phyloP scores from a whole-genome alignment of 2,329 filamentous ascomycete genomes.

The Cercospora zeina region DNA sequence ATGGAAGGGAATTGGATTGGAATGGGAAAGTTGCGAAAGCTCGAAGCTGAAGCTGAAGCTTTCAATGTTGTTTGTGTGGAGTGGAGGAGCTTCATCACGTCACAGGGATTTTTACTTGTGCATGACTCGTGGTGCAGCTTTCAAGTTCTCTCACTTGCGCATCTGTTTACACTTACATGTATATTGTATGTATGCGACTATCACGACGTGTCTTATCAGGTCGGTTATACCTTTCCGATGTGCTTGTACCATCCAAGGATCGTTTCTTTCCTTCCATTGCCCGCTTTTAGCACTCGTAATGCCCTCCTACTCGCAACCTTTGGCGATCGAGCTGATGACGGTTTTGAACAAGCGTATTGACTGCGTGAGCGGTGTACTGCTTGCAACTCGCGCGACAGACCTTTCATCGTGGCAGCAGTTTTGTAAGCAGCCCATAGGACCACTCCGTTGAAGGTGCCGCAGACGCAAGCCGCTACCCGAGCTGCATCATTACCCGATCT shows the following conservation, averaged over 20 bases:
- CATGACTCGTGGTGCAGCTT: constrained; percentile 2
- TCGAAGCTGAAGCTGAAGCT: not conserved
- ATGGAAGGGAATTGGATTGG: not conserved
- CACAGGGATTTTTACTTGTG: not conserved
- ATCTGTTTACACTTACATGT: not conserved
- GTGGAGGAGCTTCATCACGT: constrained; percentile 4
- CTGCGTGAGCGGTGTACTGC: not conserved
- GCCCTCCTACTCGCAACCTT: not conserved
- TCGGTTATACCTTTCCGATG: not conserved
- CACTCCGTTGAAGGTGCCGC: not conserved
- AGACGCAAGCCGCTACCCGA: not conserved
- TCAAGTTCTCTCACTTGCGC: not conserved
- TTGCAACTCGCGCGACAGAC: not conserved
- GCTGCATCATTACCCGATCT: not conserved
- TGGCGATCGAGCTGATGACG: not conserved
- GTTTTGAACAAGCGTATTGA: not conserved
- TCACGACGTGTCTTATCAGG: not conserved
- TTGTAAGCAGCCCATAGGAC: not conserved
- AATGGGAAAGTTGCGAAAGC: not conserved
- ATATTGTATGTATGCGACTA: not conserved
- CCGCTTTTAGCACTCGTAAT: not conserved
- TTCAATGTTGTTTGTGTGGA: not conserved
- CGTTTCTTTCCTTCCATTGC: not conserved
- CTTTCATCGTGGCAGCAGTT: not conserved
- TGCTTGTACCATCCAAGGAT: not conserved